Base-by-base conservation (phyloP, 768 basidiomycete genomes). In the Suillus variegatus region DNA sequence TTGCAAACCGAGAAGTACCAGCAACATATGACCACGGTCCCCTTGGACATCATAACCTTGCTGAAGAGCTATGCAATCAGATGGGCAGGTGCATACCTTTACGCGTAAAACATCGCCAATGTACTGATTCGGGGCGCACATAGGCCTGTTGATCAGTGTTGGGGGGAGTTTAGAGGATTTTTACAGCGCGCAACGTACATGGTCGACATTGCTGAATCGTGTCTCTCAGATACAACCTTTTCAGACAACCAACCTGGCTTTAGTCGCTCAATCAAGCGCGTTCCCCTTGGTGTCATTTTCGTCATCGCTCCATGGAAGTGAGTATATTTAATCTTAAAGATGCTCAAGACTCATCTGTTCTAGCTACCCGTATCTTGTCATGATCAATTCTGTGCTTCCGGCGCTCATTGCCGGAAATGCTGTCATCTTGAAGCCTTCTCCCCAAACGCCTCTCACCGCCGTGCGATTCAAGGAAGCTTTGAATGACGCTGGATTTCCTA, bases 291-390 rank as follows among this genome's bases (percentile, higher is more conserved):
- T 9, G 90, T 98, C 28, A 86, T 97, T 0, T 84, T 95, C 54
- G 86, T 95, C 58, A 90, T 99, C 68, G 88, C 92, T 0, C 94
- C 95, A 2, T 97, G 95, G 95, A 97, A 97, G 91, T 93, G 72
- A 65, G 90, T 82, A 28, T 32, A 6, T 28, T 56, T 52, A 7
- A 6, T 47, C 7, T 3, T 9, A 25, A 35, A 18, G n/a, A 1
- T n/a, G 38, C n/a, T 28, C 2, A 32, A 62, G 41, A 44, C n/a
- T 64, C 36, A 44, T 35, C 7, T 43, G 28, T 13, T 64, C 10
- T 72, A 96, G 93, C 75, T 97, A 85, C 77, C 95, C 95, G 0
- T 95, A 95, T 78, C 88, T 99, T 40, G 90, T 89, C 43, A 87
- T 93, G 44, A 85, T 98, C 76, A 99, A 99, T 77, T 89, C 93